Evolutionary conservation across 2,329 filamentous ascomycete genomes (phyloP).

Genomic region (Penicillium sp.): DNA sequence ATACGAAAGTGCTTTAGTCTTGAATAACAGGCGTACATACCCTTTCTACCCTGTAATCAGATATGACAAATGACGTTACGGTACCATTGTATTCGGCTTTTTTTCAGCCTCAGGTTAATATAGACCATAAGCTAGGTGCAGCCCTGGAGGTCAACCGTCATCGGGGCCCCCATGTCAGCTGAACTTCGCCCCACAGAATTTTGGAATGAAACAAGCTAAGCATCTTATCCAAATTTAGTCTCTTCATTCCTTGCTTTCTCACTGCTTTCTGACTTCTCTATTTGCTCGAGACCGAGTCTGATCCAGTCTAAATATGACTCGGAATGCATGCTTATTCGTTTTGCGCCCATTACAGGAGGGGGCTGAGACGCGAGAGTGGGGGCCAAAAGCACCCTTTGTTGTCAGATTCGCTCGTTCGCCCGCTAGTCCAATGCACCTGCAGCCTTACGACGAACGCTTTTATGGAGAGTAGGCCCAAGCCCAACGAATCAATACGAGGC

Average conservation of each 20-base stretch:
- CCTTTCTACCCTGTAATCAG: slow-evolving; percentile 15
- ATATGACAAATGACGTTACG: slow-evolving; percentile 1
- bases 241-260: not conserved
- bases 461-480: not conserved
- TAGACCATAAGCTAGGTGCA: not conserved
- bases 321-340: not conserved
- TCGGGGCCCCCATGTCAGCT: slow-evolving; percentile 13
- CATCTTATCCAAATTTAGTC: not conserved
- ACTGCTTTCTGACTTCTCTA: not conserved
- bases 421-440: slow-evolving; percentile 23
- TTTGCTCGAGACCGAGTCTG: not conserved
- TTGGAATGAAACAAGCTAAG: not conserved
- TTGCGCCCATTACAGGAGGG: slow-evolving; percentile 4
- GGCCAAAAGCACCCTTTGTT: slow-evolving; percentile 12
- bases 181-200: slow-evolving; percentile 5
- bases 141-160: not conserved
- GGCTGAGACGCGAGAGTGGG: slow-evolving; percentile 19
- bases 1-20: slow-evolving; percentile 30
- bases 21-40: slow-evolving; percentile 33
- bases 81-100: slow-evolving; percentile 2
- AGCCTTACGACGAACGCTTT: slow-evolving; percentile 21
- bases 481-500: slow-evolving; percentile 6
- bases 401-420: slow-evolving; percentile 15
- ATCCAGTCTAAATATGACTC: not conserved
- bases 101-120: slow-evolving; percentile 5